These are phyloP conservation scores for Marasmius sp. DNA, from an alignment of 1,284 basidiomycete species.

Conservation along the genomic window DNA sequence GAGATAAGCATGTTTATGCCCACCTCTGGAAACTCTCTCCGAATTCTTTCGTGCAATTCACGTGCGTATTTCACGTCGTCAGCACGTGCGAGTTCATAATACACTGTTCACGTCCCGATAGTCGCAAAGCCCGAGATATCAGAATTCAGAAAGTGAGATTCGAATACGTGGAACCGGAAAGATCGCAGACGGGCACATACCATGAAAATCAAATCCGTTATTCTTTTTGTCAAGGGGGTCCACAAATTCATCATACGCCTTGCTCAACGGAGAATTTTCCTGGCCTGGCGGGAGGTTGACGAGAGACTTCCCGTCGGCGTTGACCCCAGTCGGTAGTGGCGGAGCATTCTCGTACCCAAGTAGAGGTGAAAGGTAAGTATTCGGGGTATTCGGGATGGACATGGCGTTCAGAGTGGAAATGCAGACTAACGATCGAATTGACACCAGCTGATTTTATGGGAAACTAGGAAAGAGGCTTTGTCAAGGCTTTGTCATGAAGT, in stretches of 20 bases:
- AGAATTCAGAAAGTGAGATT: too few species aligned
- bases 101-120: constrained; percentile 42
- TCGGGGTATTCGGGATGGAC: background rate
- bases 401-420: background rate
- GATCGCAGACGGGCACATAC: too few species aligned
- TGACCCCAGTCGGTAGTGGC: constrained; percentile 48
- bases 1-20: background rate
- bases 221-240: constrained; percentile 50
- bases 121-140: background rate
- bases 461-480: too few species aligned
- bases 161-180: too few species aligned
- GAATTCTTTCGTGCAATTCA: constrained; percentile 63
- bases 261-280: constrained; percentile 34
- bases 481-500: too few species aligned
- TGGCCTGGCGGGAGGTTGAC: constrained; percentile 41
- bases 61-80: constrained; percentile 50
- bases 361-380: constrained; percentile 35
- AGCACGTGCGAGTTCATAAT: constrained; percentile 55
- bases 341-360: constrained; percentile 44
- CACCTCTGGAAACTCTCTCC: constrained; percentile 73
- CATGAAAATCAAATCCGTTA: constrained; percentile 70
- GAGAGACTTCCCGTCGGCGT: constrained; percentile 60
- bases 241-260: constrained; percentile 54
- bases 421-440: background rate
- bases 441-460: background rate